Base-by-base conservation (phyloP, 2,329 filamentous ascomycete genomes). In the Thelonectria olida region DNA sequence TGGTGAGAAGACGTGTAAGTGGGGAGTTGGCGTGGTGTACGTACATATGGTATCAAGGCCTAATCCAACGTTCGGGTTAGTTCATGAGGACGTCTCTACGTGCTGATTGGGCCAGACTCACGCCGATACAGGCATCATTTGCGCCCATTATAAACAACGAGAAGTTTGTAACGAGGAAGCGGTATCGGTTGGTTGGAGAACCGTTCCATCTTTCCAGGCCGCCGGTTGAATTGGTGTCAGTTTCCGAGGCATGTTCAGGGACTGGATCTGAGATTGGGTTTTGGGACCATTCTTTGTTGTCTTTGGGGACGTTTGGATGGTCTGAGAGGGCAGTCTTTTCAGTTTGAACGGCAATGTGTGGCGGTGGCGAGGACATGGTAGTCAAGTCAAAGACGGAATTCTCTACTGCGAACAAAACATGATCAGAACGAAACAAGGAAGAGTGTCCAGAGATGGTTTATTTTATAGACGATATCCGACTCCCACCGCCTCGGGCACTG, bases 51-150 rank as follows among this genome's bases (percentile, higher is more conserved):
- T 22, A 86, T 74, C 17, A 86, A 73, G 42, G 82, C 80, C 79
- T 84, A 51, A 54, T 73, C 12, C 8, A 22, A n/a, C n/a, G n/a
- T n/a, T n/a, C n/a, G 1, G 12, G 50, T 72, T 13, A 68, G 61
- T 59, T 36, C n/a, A n/a, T 19, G 31, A 50, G n/a, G 15, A 15
- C 51, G 19, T 42, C 31, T 45, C 8, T 19, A 15, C 10, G 27
- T 25, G 17, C 27, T 45, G 15, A 12, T 17, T 39, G 7, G 15
- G 13, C 15, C 25, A 22, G 19, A 80, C 82, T 73, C 79, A 87
- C 86, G 41, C 89, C 89, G 44, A 87, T 82, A 22, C 85, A 85
- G 9, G 85, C 89, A 76, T 92, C 90, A 68, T 90, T 90, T 78
- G 89, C 84, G 7, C 90, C 90, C 80, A 90, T 85, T 28, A 91